These are phyloP conservation scores for Phytopythium kandeliae DNA, from an alignment of 352 stramenopile species.

Conservation along the genomic window DNA sequence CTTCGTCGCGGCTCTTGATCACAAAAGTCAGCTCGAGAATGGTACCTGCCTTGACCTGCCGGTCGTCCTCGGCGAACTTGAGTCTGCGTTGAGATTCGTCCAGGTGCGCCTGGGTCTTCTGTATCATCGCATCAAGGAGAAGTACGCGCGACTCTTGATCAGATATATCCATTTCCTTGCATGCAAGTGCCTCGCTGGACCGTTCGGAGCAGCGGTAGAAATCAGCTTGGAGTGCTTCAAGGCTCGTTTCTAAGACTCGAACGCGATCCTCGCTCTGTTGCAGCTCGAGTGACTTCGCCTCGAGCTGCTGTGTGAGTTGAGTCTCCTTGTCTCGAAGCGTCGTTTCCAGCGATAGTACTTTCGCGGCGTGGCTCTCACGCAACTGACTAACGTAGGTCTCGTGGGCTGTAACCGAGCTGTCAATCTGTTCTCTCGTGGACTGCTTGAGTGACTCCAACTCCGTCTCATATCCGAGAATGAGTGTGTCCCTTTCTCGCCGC, in stretches of 20 bases:
- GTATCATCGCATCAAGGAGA: constrained; percentile 16
- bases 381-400: constrained; percentile 29
- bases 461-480: constrained; percentile 42
- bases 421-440: constrained; percentile 26
- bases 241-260: constrained; percentile 15
- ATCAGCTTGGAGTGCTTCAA: constrained; percentile 10
- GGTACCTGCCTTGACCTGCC: constrained; percentile 45
- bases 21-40: constrained; percentile 75
- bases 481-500: constrained; percentile 11
- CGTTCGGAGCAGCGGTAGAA: constrained; percentile 13
- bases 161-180: constrained; percentile 36
- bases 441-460: constrained; percentile 34
- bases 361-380: constrained; percentile 33
- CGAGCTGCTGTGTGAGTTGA: constrained; percentile 15
- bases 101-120: constrained; percentile 11
- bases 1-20: constrained; percentile 65
- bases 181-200: constrained; percentile 16
- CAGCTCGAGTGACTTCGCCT: constrained; percentile 17
- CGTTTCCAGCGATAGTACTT: constrained; percentile 38
- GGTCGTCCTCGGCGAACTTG: constrained; percentile 27
- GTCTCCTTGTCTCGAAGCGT: constrained; percentile 36
- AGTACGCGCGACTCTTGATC: constrained; percentile 26
- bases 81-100: constrained; percentile 25
- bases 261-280: constrained; percentile 14
- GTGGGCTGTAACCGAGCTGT: constrained; percentile 18